Percentiles rank a stretch among this genome's conserved stretches.
Conservation (phyloP, 176 grass and related monocot genomes). For the Themeda triandra region DNA sequence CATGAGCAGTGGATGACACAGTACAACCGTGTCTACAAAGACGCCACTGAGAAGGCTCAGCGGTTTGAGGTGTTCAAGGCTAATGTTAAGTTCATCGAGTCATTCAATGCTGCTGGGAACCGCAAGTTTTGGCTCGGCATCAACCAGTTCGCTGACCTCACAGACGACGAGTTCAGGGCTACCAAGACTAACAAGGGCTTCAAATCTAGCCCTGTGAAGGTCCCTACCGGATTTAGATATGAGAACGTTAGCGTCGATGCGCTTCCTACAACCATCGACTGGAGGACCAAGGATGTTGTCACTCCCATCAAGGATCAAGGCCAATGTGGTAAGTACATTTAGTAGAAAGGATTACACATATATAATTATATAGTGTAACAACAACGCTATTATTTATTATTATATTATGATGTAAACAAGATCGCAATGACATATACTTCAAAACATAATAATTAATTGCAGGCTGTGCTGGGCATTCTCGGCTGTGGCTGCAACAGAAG, state of each 20-base stretch:
- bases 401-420: too few species aligned
- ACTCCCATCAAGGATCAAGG: conserved; percentile 12
- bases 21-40: neutral
- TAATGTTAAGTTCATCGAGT: conserved; percentile 6
- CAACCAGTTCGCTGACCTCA: conserved; percentile 17
- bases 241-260: neutral
- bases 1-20: neutral
- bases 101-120: neutral
- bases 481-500: conserved; percentile 1
- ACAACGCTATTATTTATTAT: too few species aligned
- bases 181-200: conserved; percentile 12
- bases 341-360: too few species aligned
- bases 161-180: neutral
- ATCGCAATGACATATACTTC: too few species aligned
- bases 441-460: too few species aligned
- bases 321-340: neutral
- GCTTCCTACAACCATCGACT: neutral
- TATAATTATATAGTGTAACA: too few species aligned
- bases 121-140: neutral
- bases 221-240: neutral
- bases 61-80: neutral
- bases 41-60: neutral
- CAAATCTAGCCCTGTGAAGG: neutral
- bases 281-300: neutral
- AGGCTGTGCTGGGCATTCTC: conserved; percentile 24